These are phyloP conservation scores for Talaromyces stipitatus DNA, from an alignment of 495 filamentous ascomycete genomes.

Conservation along the genomic window DNA sequence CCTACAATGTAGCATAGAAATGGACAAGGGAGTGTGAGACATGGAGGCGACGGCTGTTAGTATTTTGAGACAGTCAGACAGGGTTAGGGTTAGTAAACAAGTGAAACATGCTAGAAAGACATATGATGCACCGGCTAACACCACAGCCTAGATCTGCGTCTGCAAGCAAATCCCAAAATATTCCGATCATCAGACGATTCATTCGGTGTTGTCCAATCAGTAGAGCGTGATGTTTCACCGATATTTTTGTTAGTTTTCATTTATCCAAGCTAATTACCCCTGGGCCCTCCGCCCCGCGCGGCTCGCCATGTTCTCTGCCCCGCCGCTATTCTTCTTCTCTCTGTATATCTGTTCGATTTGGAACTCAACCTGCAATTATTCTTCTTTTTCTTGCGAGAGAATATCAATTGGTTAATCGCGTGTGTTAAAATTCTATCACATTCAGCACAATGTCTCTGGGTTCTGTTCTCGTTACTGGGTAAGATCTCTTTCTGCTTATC, in stretches of 20 bases:
- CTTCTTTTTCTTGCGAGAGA: background rate
- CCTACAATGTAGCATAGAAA: no score
- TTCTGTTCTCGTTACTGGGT: conserved; percentile 89
- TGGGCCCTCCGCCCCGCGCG: no score
- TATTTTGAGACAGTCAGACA: no score
- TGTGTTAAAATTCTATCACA: background rate
- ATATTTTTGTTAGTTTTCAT: background rate
- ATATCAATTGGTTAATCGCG: background rate
- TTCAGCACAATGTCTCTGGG: conserved; percentile 60
- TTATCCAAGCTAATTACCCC: background rate
- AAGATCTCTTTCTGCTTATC: conserved; percentile 24
- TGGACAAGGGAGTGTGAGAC: no score
- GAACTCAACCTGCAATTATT: background rate
- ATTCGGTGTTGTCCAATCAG: background rate
- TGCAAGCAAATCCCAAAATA: background rate
- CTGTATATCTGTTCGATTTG: background rate
- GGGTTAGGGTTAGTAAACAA: no score
- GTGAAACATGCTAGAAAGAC: no score
- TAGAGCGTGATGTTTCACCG: background rate
- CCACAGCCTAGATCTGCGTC: background rate
- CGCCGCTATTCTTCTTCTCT: background rate
- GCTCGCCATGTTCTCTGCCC: background rate
- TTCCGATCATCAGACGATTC: background rate
- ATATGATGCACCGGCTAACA: no score
- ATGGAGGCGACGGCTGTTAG: no score